Base-by-base conservation (phyloP, 129 eudicot species). In the Pseudognaphalium luteoalbum region DNA sequence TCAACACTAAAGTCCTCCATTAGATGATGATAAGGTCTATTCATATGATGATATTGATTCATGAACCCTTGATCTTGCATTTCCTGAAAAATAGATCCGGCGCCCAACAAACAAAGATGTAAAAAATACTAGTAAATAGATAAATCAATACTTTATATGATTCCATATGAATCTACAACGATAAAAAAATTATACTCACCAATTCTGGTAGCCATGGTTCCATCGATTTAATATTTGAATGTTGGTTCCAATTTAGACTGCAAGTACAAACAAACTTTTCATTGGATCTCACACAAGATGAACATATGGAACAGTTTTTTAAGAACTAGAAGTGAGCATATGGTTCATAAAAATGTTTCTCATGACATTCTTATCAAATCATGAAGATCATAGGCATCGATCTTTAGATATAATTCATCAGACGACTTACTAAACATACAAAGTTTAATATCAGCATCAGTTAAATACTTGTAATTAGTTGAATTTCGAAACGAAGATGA, bases 51-150 rank as follows among this genome's bases (percentile, higher is more conserved):
- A 74, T 74, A 80, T 50, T 80, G 84, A 74, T 80, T 74, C 75
- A 74, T 58, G 76, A 80, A 80, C 71, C 84, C 84, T 80, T 80
- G 84, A 68, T 74, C 84, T 68, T 80, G 84, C 80, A 80, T 80
- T 68, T 80, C 84, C 84, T 80, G 33, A 21, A 73, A 20, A 28
- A 73, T 7, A 20, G 69, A 56, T 80, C 58, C 28, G 28, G 28
- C 28, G 28, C 28, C 28, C 75, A 73, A 72, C 74, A 54, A 65
- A 80, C 74, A 60, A 32, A 32, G 15, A 61, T 9, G 17, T 30
- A 51, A 12, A 51, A 51, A 25, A 25, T 25, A 25, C 28, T 66
- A 25, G 0, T 32, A 54, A 54, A 16, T 11, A 51, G 2, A 22
- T 14, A 60, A 73, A 59, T 16, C 30, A 74, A 15, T 16, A 39